These are phyloP conservation scores for Oehlia diaphana DNA, from an alignment of 192 early-diverging fungal species.

Conservation along the genomic window DNA sequence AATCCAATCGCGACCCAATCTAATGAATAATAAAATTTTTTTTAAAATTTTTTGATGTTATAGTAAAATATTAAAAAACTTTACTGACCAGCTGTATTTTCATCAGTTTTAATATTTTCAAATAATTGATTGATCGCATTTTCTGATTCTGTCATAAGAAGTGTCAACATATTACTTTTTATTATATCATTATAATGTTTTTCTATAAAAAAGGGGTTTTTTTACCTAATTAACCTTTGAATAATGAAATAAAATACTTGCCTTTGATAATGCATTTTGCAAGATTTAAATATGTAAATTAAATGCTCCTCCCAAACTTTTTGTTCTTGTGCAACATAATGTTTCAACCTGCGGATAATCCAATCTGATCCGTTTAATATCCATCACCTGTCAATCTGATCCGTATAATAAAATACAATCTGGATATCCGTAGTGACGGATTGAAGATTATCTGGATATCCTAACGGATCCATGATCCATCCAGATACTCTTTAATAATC, in stretches of 20 bases:
- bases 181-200: neutral
- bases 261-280: neutral
- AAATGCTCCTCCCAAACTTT: neutral
- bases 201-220: neutral
- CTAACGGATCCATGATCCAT: no score
- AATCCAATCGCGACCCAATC: neutral
- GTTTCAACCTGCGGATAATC: no score
- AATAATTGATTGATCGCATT: neutral
- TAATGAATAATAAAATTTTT: neutral
- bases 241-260: neutral
- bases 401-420: no score
- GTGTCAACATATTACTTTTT: neutral
- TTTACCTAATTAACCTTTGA: neutral
- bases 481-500: no score
- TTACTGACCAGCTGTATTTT: neutral
- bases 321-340: no score
- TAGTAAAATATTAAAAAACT: no score
- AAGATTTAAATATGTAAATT: neutral
- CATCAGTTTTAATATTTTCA: neutral
- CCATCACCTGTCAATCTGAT: no score
- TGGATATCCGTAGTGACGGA: no score
- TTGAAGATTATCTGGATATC: no score
- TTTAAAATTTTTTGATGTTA: no score
- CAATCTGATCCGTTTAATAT: no score
- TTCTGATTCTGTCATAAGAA: neutral